Evolutionary conservation across 75 land plant species (phyloP).

Genomic region (Sequoiadendron giganteum): DNA sequence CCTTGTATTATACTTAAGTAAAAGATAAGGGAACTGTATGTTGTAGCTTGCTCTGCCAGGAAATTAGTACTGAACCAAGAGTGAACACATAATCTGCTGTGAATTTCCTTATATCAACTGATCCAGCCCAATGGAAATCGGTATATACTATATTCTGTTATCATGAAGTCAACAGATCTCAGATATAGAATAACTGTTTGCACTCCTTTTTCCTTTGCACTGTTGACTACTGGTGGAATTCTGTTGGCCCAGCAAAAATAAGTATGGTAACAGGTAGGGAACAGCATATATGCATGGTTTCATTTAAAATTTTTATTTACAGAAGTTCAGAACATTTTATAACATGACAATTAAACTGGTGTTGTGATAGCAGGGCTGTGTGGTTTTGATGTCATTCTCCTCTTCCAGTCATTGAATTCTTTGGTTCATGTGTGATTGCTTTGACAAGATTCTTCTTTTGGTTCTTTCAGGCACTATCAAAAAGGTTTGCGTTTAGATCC

Average conservation of each 20-base stretch:
- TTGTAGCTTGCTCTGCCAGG: no score
- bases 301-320: not conserved
- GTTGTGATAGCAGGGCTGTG: not conserved
- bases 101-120: no score
- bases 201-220: not conserved
- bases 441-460: not conserved
- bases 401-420: not conserved
- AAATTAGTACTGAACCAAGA: no score
- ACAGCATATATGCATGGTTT: not conserved
- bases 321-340: not conserved
- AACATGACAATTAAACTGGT: not conserved
- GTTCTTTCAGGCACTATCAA: constrained; percentile 84
- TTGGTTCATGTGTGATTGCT: not conserved
- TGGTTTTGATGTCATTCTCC: not conserved
- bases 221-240: not conserved
- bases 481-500: constrained; percentile 96
- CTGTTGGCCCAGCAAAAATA: not conserved
- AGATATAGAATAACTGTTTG: not conserved
- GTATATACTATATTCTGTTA: not conserved
- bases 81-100: no score
- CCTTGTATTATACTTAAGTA: no score
- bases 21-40: no score
- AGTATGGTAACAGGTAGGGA: not conserved
- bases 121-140: no score
- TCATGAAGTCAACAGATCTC: not conserved